Base-by-base conservation (phyloP, 1,284 basidiomycete species). In the Ustilago bromivora region DNA sequence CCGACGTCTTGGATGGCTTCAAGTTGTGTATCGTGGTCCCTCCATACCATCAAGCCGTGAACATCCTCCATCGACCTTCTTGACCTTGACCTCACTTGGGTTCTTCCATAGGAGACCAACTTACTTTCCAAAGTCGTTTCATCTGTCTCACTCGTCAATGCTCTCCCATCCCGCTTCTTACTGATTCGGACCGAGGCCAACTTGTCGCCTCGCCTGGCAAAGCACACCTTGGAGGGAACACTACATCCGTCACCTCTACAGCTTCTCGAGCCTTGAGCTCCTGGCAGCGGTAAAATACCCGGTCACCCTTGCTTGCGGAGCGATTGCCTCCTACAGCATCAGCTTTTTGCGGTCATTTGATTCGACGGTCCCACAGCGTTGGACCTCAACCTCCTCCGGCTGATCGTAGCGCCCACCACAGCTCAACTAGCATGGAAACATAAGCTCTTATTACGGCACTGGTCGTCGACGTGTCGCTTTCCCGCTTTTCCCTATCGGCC, bases 341-440 rank as follows among this genome's bases (percentile, higher is more conserved):
- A 19, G 43, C n/a, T 19, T 46, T 19, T 15, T n/a, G 43, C 43
- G 10, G 13, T 17, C n/a, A 15, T 7, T 7, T 46, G n/a, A 9
- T 11, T 51, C 7, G 11, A 8, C 46, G 23, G 23, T 49, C 46
- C 4, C 46, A 49, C 11, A 7, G 10, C n/a, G 15, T n/a, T 51
- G 28, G 12, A 15, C 49, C 38, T 2, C 10, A 51, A 51, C 12
- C n/a, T 2, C 12, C 49, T 19, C 23, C 3, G 15, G 43, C 43
- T 46, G 15, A 46, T 46, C 43, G 3, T 8, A 19, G 43, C 43
- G 19, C 19, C 13, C 19, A 19, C 17, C 7, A 46, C n/a, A 57
- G 56, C 55, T 64, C 62, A 57, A 41, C 55, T 55, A 46, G 62
- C 56, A 64, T 64, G 62, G 12, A 51, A 57, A 35, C 13, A 34